Base-by-base conservation (phyloP, 2,329 filamentous ascomycete genomes). In the Alternaria consortialis region DNA sequence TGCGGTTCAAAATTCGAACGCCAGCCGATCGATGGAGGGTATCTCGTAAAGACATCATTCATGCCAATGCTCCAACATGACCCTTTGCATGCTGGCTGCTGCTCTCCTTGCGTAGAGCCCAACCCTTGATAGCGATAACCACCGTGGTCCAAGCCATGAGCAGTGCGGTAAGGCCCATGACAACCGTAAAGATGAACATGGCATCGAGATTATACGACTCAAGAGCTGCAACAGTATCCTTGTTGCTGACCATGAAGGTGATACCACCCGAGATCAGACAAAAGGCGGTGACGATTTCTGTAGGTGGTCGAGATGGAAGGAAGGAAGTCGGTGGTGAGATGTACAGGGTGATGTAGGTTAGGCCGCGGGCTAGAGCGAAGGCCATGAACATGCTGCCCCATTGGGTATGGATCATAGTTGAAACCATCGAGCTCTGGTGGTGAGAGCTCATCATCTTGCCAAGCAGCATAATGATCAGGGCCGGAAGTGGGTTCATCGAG, bases 381-480 rank as follows among this genome's bases (percentile, higher is more conserved):
- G 90, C 93, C 47, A 92, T 86, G 54, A 98, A 85, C 67, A 98
- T 85, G 72, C 88, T 89, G 27, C 94, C 94, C 94, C 94, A 98
- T 79, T 97, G 94, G 74, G 90, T 90, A 81, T 98, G 94, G 50
- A 98, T 87, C 92, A 95, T 97, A 68, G 89, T 92, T 9, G 93
- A 94, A 47, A 93, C 85, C 90, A 93, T 92, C 61, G 88, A 91
- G 29, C 84, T 78, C 77, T 97, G 94, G 60, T 94, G 92, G 79
- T 98, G 94, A 27, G 91, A 93, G 74, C 91, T 91, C 94, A 98
- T 98, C 91, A 97, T 95, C 76, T 94, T 87, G 34, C 95, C 95
- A 1, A 97, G 84, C 1, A 97, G 83, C 59, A 97, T 83, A 67
- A 98, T 94, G 50, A 97, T 87, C 4, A 98, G 84, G 1, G 90